Base-by-base conservation (phyloP, 257 asterid species). In the Scutellaria baicalensis region DNA sequence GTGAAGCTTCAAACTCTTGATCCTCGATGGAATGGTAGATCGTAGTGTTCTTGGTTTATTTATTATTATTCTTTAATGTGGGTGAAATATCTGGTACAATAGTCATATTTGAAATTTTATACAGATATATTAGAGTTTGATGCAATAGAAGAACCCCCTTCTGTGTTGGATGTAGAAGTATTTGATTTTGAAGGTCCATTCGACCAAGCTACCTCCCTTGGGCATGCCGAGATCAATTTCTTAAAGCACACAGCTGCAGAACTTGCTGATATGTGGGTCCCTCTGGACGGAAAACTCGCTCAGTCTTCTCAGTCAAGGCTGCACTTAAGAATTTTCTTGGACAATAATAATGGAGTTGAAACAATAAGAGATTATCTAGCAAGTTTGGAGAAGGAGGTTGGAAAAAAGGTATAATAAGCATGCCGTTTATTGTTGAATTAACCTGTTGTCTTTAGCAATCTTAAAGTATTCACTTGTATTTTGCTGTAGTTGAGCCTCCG, bases 91-190 rank as follows among this genome's bases (percentile, higher is more conserved):
- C 72, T 69, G 48, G 9, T 63, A 44, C 21, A 38, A 45, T 59
- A 35, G 42, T 62, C 68, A 62, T 52, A 51, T 39, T 47, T 59
- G 48, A n/a, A 11, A 39, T 80, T 43, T 27, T 61, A 9, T 57
- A 55, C 87, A 93, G 98, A 93, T 84, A 84, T 93, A 72, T 89
- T 93, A 11, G 97, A 93, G 83, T 93, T 90, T 78, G 98, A 93
- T 66, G 95, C 97, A 70, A 75, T 77, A 44, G 98, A 90, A 60
- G 98, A 92, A 55, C 98, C 97, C 12, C 98, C 97, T 56, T 86
- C 98, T 5, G 88, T 90, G 66, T 71, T 93, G 60, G 93, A 90
- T 57, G 86, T 88, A 69, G 98, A 90, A 62, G 95, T 93, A 62
- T 90, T 83, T 1, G 91, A 93, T 74, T 90, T 93, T 43, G 96